Evolutionary conservation across 768 basidiomycete genomes (phyloP).

Genomic region (Rhodosporidiobolus odoratus): DNA sequence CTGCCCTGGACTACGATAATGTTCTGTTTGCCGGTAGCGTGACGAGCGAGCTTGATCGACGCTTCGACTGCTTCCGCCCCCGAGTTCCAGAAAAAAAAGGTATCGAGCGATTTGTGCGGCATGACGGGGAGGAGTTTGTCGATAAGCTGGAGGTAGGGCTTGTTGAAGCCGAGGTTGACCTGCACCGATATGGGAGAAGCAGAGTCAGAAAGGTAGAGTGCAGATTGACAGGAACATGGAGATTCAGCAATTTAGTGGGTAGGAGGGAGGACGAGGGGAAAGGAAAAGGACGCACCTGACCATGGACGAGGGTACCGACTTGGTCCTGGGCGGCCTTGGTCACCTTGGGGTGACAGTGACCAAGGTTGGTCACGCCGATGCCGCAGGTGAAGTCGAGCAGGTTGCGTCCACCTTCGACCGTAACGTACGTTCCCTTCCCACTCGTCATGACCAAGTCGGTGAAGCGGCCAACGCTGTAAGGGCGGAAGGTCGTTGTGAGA

Average conservation of each 20-base stretch:
- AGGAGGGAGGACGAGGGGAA: too few relatives aligned
- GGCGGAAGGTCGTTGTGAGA: too few relatives aligned
- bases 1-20: slow-evolving; percentile 73
- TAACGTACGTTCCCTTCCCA: slow-evolving; percentile 34
- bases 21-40: slow-evolving; percentile 72
- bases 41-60: slow-evolving; percentile 77
- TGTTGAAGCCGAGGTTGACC: slow-evolving; percentile 84
- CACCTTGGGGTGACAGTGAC: slow-evolving; percentile 80
- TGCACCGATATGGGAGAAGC: slow-evolving; percentile 42
- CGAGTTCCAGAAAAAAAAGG: slow-evolving; percentile 67
- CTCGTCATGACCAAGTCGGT: slow-evolving; percentile 33
- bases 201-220: background rate
- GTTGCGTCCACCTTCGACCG: slow-evolving; percentile 58
- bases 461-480: slow-evolving; percentile 28
- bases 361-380: slow-evolving; percentile 79
- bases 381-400: slow-evolving; percentile 82
- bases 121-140: slow-evolving; percentile 77
- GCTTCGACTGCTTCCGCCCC: slow-evolving; percentile 91
- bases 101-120: slow-evolving; percentile 84
- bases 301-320: slow-evolving; percentile 66
- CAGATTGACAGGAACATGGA: background rate
- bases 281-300: slow-evolving; percentile 56
- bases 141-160: slow-evolving; percentile 79
- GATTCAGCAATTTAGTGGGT: too few relatives aligned
- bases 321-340: slow-evolving; percentile 85